phyloP scores from a whole-genome alignment of 139 green algal species.

The Chloropicon primus region DNA sequence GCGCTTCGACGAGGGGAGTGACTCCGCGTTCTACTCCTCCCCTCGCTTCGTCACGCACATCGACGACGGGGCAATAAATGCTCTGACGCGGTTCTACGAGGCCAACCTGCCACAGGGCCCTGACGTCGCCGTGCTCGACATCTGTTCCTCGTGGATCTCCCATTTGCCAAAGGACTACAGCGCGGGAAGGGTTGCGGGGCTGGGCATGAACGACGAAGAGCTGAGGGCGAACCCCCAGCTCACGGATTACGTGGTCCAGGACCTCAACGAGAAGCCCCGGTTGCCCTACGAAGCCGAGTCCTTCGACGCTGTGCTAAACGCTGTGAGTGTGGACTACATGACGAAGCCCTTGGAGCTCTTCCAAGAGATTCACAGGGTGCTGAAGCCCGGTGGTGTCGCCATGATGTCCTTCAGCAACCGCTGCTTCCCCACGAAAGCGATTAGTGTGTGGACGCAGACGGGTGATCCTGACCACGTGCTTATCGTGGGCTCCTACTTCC shows the following conservation, averaged over 20 bases:
- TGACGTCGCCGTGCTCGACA: slow-evolving; percentile 53
- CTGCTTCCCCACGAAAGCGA: slow-evolving; percentile 66
- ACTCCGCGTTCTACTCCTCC: slow-evolving; percentile 52
- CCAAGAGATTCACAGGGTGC: slow-evolving; percentile 62
- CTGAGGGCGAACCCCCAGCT: slow-evolving; percentile 51
- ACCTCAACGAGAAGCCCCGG: slow-evolving; percentile 64
- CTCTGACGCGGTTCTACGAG: slow-evolving; percentile 56
- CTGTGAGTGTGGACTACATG: slow-evolving; percentile 72
- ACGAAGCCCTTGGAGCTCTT: slow-evolving; percentile 62
- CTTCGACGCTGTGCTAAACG: slow-evolving; percentile 69
- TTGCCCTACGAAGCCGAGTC: slow-evolving; percentile 69
- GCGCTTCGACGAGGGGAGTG: slow-evolving; percentile 43
- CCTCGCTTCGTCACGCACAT: slow-evolving; percentile 91
- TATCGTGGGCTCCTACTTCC: slow-evolving; percentile 53
- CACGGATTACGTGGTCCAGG: slow-evolving; percentile 42
- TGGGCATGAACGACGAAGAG: slow-evolving; percentile 75
- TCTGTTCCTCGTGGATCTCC: slow-evolving; percentile 62
- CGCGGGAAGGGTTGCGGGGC: slow-evolving; percentile 45
- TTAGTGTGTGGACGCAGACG: slow-evolving; percentile 1
- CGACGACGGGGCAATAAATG: slow-evolving; percentile 74
- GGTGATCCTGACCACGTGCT: background rate
- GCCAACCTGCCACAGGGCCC: background rate
- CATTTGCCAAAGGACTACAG: slow-evolving; percentile 73
- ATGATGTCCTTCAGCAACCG: slow-evolving; percentile 77
- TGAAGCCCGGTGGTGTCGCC: slow-evolving; percentile 65